These are phyloP conservation scores for Hyphopichia pseudoburtonii DNA, from an alignment of 1,139 yeast species.

Conservation along the genomic window DNA sequence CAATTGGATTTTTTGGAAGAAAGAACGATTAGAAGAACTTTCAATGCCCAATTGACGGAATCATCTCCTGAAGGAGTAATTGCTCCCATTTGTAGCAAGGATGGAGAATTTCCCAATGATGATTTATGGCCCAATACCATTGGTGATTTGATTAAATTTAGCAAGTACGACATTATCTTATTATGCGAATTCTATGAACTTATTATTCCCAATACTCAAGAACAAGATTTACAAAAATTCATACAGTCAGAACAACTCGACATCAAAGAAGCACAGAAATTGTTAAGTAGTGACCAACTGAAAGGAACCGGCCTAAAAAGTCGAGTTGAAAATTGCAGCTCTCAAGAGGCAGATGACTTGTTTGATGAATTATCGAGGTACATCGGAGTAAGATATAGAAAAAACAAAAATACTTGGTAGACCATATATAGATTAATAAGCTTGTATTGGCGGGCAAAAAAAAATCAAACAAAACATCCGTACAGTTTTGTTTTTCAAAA, in stretches of 20 bases:
- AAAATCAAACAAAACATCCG: constrained; percentile 1
- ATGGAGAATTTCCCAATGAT: constrained; percentile 66
- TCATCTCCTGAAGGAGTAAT: constrained; percentile 13
- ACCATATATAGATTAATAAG: too few relatives aligned
- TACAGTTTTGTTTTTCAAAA: background rate
- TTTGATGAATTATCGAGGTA: constrained; percentile 67
- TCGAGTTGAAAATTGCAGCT: constrained; percentile 28
- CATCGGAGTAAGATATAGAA: constrained; percentile 60
- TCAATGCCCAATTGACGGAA: constrained; percentile 35
- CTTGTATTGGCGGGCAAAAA: too few relatives aligned
- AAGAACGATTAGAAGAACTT: constrained; percentile 58
- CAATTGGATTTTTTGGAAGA: constrained; percentile 76
- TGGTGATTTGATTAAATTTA: constrained; percentile 49
- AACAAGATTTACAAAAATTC: constrained; percentile 45
- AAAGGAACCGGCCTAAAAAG: constrained; percentile 36
- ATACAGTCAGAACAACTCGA: constrained; percentile 37
- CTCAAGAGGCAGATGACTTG: constrained; percentile 45
- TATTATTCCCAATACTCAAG: constrained; percentile 51
- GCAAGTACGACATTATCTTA: constrained; percentile 44
- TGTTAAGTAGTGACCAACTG: constrained; percentile 22
- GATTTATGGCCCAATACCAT: constrained; percentile 61
- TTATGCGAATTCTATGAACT: constrained; percentile 73
- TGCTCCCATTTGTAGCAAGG: constrained; percentile 52
- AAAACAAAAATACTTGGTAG: constrained; percentile 54
- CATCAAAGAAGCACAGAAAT: constrained; percentile 35